Evolutionary conservation across 176 grass and related monocot genomes (phyloP), one percentile per base, ranked within the genome.

Genomic region (Areca catechu): DNA sequence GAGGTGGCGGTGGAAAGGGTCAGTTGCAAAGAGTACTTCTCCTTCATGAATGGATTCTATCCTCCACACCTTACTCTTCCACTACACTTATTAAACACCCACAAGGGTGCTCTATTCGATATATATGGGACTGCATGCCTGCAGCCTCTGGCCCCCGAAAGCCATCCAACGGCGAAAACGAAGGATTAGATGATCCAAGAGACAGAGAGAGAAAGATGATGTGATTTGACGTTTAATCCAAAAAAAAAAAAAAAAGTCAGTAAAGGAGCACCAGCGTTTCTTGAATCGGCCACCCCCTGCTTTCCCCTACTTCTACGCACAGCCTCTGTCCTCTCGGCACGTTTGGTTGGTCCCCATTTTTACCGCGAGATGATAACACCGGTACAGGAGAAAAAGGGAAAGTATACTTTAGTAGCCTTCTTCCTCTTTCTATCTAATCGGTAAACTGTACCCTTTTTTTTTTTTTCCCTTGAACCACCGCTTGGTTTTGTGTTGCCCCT

Each of bases 41-140:
- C 7, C 10, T 43, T 43, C 66, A 76, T 76, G 83, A 74, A 82
- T 78, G 74, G 80, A 70, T 84, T 68, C 77, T 69, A 18, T 6
- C 23, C 22, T 53, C 51, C 72, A 25, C 37, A 58, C 25, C 62
- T 75, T 51, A 54, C 59, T 48, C 60, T 71, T 34, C 34, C 9
- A 5, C 34, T 43, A 43, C 34, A 43, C 48, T 51, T 25, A 20
- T 56, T 56, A 43, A 43, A 43, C 9, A 12, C n/a, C 22, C 80
- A 84, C 77, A 84, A 70, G 70, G 54, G 18, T 3, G 52, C 73
- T 51, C 57, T 66, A 14, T 10, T 43, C 34, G 14, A 43, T 43
- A 43, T 43, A 43, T 43, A 43, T 43, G 34, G 7, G 9, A 43
- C 2, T 2, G 34, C 34, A 7, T 43, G 34, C 34, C 34, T n/a